These are phyloP conservation scores for Striga hermonthica DNA, from an alignment of 305 asterid genomes.

Conservation along the genomic window DNA sequence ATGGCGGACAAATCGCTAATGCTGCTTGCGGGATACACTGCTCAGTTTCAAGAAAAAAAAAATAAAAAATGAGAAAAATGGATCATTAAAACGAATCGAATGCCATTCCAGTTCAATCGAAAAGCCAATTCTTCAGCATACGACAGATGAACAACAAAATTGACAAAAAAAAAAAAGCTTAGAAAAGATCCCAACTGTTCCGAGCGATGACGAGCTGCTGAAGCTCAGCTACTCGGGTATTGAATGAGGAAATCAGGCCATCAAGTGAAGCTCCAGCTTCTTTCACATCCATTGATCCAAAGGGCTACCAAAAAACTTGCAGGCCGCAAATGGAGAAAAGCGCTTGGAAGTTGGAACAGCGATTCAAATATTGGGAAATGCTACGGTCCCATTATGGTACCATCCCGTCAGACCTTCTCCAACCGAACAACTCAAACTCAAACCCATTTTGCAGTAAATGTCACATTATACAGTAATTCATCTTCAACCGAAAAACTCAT, in stretches of 20 bases:
- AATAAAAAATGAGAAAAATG: background rate
- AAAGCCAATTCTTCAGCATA: too few species aligned
- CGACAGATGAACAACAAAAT: background rate
- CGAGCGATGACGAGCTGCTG: slow-evolving; percentile 90
- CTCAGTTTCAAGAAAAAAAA: slow-evolving; percentile 15
- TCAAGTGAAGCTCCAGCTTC: slow-evolving; percentile 78
- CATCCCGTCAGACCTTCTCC: too few species aligned
- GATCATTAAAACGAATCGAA: too few species aligned
- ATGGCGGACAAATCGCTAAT: slow-evolving; percentile 67
- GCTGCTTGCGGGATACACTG: slow-evolving; percentile 86
- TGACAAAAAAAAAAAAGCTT: background rate
- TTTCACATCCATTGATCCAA: slow-evolving; percentile 50
- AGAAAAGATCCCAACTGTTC: slow-evolving; percentile 46
- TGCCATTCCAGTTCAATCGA: too few species aligned
- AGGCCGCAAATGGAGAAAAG: background rate
- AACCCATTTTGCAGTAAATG: too few species aligned
- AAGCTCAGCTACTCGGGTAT: slow-evolving; percentile 68
- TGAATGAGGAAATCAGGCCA: slow-evolving; percentile 68
- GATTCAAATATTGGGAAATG: background rate
- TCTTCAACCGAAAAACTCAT: too few species aligned
- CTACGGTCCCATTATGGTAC: too few species aligned
- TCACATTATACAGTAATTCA: too few species aligned
- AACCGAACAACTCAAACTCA: too few species aligned
- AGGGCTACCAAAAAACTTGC: background rate
- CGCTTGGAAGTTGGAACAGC: background rate